Evolutionary conservation across 257 asterid species (phyloP).

Genomic region (Rehmannia glutinosa): DNA sequence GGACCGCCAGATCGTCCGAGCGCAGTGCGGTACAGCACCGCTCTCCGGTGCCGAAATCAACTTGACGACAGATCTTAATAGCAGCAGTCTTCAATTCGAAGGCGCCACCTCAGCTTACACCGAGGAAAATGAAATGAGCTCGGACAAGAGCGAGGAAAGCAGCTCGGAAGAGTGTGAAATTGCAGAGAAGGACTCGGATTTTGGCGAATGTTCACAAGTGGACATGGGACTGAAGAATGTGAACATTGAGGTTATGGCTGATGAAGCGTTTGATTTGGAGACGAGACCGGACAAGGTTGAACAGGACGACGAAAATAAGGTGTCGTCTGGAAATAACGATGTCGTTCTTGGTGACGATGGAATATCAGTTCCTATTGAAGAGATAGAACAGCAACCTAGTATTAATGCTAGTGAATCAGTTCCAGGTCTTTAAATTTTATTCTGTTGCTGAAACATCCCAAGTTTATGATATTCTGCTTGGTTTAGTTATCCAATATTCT

Average conservation of each 20-base stretch:
- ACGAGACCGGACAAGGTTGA: conserved; percentile 13
- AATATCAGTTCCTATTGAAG: conserved; percentile 20
- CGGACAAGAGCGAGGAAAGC: conserved; percentile 25
- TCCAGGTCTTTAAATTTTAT: neutral
- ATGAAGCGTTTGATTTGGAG: conserved; percentile 27
- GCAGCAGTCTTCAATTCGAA: conserved; percentile 20
- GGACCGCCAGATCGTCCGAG: conserved; percentile 24
- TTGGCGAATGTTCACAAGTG: conserved; percentile 18
- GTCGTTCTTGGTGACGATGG: conserved; percentile 17
- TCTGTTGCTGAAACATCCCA: no score
- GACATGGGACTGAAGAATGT: conserved; percentile 25
- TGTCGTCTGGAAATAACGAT: neutral
- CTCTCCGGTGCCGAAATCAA: conserved; percentile 13
- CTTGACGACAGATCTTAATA: conserved; percentile 23
- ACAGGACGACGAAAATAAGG: neutral
- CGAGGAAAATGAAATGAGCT: conserved; percentile 23
- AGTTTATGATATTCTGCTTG: no score
- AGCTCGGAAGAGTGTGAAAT: conserved; percentile 29
- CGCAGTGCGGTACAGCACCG: conserved; percentile 23
- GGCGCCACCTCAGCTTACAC: conserved; percentile 23
- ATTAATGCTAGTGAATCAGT: conserved; percentile 16
- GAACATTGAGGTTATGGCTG: conserved; percentile 27
- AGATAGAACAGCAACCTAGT: conserved; percentile 10
- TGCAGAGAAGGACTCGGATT: conserved; percentile 14
- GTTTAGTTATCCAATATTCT: no score